Evolutionary conservation across 257 asterid species (phyloP).

Genomic region (Przewalskia tangutica): DNA sequence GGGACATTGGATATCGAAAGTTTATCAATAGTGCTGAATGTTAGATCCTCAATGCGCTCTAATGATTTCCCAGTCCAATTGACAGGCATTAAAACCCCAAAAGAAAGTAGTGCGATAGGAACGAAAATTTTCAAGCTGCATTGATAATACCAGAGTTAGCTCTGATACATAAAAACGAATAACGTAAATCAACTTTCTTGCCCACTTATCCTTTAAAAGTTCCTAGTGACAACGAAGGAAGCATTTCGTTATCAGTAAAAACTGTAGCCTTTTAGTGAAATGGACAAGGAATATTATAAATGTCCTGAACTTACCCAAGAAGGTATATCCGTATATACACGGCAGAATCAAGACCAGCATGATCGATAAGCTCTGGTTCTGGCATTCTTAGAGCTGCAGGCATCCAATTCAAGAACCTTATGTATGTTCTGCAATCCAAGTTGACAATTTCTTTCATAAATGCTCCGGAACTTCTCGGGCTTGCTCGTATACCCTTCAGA

Average conservation of each 20-base stretch:
- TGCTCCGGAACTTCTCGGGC: slow-evolving; percentile 44
- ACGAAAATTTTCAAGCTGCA: slow-evolving; percentile 81
- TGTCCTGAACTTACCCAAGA: slow-evolving; percentile 54
- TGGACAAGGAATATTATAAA: neutral
- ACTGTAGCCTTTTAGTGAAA: neutral
- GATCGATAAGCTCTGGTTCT: slow-evolving; percentile 69
- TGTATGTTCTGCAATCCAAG: slow-evolving; percentile 34
- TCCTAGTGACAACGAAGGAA: neutral
- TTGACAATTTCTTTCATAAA: slow-evolving; percentile 36
- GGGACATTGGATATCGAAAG: slow-evolving; percentile 83
- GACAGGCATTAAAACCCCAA: slow-evolving; percentile 70
- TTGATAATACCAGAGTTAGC: neutral
- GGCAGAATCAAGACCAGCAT: slow-evolving; percentile 91
- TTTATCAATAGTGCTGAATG: slow-evolving; percentile 70
- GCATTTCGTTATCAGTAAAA: neutral
- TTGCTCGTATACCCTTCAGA: slow-evolving; percentile 53
- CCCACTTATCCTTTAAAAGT: neutral
- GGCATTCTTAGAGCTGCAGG: slow-evolving; percentile 84
- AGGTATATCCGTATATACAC: slow-evolving; percentile 73
- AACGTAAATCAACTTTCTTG: neutral
- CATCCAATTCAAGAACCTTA: slow-evolving; percentile 85
- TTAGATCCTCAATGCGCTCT: slow-evolving; percentile 39
- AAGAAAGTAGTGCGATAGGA: slow-evolving; percentile 63
- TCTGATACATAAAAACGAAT: neutral
- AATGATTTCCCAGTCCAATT: slow-evolving; percentile 71